Conservation (phyloP, 2,329 filamentous ascomycete genomes). For the Tolypocladium cylindrosporum region DNA sequence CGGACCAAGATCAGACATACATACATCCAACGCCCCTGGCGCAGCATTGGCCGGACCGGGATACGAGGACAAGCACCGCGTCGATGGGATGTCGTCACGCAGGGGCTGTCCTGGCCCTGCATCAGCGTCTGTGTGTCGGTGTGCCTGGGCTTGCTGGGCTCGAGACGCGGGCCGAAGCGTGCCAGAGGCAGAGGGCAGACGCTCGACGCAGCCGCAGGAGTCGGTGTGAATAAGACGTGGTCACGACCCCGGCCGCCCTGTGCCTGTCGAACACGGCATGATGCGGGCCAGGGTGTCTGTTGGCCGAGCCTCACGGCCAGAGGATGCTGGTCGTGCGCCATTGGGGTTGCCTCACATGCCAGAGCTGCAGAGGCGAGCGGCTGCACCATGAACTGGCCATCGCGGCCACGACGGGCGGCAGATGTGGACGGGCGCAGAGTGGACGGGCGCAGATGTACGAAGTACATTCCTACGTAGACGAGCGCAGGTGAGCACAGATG, state of each 20-base stretch:
- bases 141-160: not conserved
- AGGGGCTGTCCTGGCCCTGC: not conserved
- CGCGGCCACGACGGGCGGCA: slow-evolving; percentile 2
- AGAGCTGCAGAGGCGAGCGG: not conserved
- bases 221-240: slow-evolving; percentile 1
- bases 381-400: not conserved
- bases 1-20: not conserved
- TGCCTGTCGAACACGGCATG: not conserved
- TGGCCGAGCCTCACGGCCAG: not conserved
- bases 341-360: not conserved
- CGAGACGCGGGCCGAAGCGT: not conserved
- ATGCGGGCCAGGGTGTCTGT: not conserved
- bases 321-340: not conserved
- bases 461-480: not conserved
- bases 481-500: not conserved
- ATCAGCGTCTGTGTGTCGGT: not conserved
- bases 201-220: not conserved
- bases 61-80: not conserved
- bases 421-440: not conserved
- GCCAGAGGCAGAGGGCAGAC: not conserved
- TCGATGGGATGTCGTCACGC: not conserved
- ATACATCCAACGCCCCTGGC: not conserved
- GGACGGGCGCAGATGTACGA: not conserved
- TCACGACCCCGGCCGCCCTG: not conserved
- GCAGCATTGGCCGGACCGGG: not conserved